These are phyloP conservation scores for Botrytis aclada DNA, from an alignment of 2,329 filamentous ascomycete species.

Conservation along the genomic window DNA sequence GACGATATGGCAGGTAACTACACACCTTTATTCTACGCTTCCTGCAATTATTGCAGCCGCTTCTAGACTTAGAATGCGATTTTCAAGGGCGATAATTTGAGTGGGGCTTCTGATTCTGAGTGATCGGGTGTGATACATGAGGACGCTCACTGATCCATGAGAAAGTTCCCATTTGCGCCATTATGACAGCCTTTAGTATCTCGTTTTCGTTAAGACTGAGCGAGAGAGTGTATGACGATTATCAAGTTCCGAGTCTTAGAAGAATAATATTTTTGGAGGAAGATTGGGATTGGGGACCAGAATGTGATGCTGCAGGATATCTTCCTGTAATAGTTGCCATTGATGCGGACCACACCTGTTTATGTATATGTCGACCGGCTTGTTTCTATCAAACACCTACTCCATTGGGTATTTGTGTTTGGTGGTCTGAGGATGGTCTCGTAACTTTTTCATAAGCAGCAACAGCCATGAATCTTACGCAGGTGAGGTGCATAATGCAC, in stretches of 20 bases:
- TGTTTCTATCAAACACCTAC: background rate
- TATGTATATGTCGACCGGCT: background rate
- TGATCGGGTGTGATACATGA: background rate
- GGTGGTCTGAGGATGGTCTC: background rate
- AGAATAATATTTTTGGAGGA: background rate
- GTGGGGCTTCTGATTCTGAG: background rate
- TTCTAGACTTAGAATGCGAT: slow-evolving; percentile 14
- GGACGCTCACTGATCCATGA: slow-evolving; percentile 5
- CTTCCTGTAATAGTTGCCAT: background rate
- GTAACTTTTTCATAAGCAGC: background rate
- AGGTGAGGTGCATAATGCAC: background rate
- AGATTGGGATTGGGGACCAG: background rate
- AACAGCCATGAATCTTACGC: no score
- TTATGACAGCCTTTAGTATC: background rate
- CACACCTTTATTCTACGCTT: slow-evolving; percentile 17
- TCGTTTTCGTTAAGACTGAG: background rate
- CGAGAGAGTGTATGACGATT: background rate
- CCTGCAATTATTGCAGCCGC: slow-evolving; percentile 14
- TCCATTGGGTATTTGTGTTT: background rate
- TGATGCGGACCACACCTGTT: background rate
- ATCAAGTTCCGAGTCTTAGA: background rate
- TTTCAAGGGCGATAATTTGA: slow-evolving; percentile 1
- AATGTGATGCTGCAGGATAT: background rate
- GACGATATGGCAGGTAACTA: background rate
- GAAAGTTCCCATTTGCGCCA: background rate